Evolutionary conservation across 805 yeast species (phyloP), one percentile per base, ranked within the genome.

Genomic region (Candida nitratophila): DNA sequence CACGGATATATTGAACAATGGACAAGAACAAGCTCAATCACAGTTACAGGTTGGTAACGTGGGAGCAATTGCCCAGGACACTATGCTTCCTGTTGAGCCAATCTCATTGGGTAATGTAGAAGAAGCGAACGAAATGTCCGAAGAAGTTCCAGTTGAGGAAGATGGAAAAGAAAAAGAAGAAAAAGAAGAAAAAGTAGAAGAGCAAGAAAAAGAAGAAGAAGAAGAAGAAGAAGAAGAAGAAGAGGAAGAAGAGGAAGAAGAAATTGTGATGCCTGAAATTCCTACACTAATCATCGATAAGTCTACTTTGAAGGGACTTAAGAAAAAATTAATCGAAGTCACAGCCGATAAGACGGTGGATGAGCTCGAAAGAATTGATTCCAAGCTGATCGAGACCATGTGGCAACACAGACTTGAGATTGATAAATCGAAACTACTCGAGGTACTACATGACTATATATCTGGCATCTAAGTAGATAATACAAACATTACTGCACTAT

Each of bases 311-410:
- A 55, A 44, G 2, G 32, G 39, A 3, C 55, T 73, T 14, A 58
- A 64, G 27, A 41, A 50, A 9, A 41, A 48, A 3, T 56, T 82
- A n/a, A 59, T 72, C 34, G 45, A 51, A 2, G 53, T 50, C 16
- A 70, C 84, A 1, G 61, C 54, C 14, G 63, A 54, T 12, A 61
- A 62, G 41, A 62, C 73, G 1, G 67, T 83, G 9, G 89, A 83
- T 40, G 56, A 68, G 39, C 61, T 80, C 17, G 90, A 85, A 57
- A 75, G 74, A 40, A 53, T 83, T 22, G 82, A 81, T 66, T 81
- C 96, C 3, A 69, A 71, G 38, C 55, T 89, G 40, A 77, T 86
- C 67, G 89, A 83, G 39, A 66, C 81, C 15, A 71, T 86, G 7
- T 91, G 96, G 95, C 63, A 68, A 9, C 77, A 78, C 50, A 70